Evolutionary conservation across 179 eudicot species (phyloP).

Genomic region (Pouteria campechiana): DNA sequence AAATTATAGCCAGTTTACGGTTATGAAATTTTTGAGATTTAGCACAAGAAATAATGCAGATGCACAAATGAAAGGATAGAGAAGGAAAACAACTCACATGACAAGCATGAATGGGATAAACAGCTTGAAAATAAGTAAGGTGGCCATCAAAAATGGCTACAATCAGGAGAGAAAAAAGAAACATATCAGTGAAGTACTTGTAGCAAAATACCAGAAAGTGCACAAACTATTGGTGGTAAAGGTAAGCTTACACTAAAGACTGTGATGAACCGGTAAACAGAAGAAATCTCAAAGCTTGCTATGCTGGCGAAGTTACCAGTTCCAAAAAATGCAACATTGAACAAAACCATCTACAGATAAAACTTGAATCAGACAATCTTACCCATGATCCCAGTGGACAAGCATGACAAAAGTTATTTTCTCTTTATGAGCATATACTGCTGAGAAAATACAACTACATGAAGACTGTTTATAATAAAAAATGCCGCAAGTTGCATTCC

Average conservation of each 20-base stretch:
- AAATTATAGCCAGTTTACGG: too few relatives aligned
- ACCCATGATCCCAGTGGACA: too few relatives aligned
- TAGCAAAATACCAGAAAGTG: background rate
- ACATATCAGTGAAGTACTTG: constrained; percentile 13
- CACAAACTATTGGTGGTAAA: background rate
- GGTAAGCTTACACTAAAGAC: constrained; percentile 71
- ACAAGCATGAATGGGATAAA: constrained; percentile 92
- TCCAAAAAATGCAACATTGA: constrained; percentile 94
- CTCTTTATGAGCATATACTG: too few relatives aligned
- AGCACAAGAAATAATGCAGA: too few relatives aligned
- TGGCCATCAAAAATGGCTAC: constrained; percentile 98
- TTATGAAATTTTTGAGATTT: too few relatives aligned
- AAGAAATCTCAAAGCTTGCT: constrained; percentile 97
- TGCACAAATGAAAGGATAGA: background rate
- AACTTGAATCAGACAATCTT: too few relatives aligned
- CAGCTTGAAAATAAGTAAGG: constrained; percentile 84
- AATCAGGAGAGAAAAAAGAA: constrained; percentile 15
- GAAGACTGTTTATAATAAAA: too few relatives aligned
- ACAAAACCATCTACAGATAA: constrained; percentile 84
- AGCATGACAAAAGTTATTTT: too few relatives aligned
- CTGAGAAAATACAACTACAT: too few relatives aligned
- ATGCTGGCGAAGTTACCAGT: constrained; percentile 98
- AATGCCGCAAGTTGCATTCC: too few relatives aligned
- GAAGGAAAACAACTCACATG: constrained; percentile 51
- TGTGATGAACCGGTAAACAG: constrained; percentile 96